phyloP scores from a whole-genome alignment of 306 rosid genomes.

The Fragaria ananassa region DNA sequence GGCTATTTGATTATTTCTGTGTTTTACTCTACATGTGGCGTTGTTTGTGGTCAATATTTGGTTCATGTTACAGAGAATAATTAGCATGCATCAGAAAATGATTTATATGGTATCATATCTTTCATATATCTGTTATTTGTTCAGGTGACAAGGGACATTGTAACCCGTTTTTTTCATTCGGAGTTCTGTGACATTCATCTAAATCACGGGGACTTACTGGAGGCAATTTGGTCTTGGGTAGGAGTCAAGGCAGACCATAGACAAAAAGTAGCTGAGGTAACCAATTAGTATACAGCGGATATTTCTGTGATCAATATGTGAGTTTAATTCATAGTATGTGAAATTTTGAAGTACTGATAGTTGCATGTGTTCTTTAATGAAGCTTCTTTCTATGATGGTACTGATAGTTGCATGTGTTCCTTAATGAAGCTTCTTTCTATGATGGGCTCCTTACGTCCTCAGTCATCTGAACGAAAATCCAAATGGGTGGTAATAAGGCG shows the following conservation, averaged over 20 bases:
- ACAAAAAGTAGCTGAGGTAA: conserved; percentile 92
- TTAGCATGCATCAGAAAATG: conserved; percentile 6
- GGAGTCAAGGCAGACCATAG: conserved; percentile 83
- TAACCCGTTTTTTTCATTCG: conserved; percentile 51
- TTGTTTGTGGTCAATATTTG: not conserved
- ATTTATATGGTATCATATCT: not conserved
- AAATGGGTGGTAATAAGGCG: conserved; percentile 89
- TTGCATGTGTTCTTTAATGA: conserved; percentile 32
- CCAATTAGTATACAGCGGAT: conserved; percentile 27
- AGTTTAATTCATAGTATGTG: not conserved
- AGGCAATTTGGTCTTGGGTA: conserved; percentile 94
- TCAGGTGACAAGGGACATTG: conserved; percentile 84
- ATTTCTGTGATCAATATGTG: conserved; percentile 11
- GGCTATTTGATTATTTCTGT: not conserved
- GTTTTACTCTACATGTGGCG: not conserved
- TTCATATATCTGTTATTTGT: conserved; percentile 17
- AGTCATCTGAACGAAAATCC: conserved; percentile 78
- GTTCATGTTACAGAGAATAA: not conserved
- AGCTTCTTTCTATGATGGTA: conserved; percentile 89
- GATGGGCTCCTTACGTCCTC: conserved; percentile 95
- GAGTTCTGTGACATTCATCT: conserved; percentile 82
- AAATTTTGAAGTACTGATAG: not conserved
- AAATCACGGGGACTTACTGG: conserved; percentile 78
- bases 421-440: conserved; percentile 76
- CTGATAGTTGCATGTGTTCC: conserved; percentile 19